A percentile compares a stretch with the other conserved stretches of the same genome.
Evolutionary conservation across 108 stramenopile species (phyloP).

Genomic region (Pseudonitzschia pungens): DNA sequence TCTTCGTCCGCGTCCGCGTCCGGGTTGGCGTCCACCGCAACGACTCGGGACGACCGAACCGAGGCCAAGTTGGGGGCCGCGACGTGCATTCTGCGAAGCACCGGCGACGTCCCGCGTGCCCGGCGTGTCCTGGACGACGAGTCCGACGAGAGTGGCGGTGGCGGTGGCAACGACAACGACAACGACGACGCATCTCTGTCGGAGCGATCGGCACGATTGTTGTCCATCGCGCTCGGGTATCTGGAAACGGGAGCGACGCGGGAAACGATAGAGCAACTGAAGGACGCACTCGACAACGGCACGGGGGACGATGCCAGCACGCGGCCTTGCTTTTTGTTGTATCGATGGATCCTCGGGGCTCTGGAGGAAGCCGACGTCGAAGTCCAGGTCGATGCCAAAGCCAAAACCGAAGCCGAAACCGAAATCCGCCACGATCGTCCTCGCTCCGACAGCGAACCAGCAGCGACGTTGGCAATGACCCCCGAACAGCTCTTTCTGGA

Average conservation of each 20-base stretch:
- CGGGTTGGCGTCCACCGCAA: too few relatives aligned
- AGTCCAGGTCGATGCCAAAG: too few relatives aligned
- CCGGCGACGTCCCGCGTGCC: not conserved
- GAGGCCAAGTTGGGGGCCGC: constrained; percentile 34
- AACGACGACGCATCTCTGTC: too few relatives aligned
- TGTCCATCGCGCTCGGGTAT: not conserved
- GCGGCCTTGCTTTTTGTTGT: too few relatives aligned
- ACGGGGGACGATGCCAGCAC: too few relatives aligned
- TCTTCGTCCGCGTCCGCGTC: too few relatives aligned
- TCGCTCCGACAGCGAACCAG: not conserved
- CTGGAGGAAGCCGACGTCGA: too few relatives aligned
- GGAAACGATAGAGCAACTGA: not conserved
- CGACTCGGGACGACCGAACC: too few relatives aligned
- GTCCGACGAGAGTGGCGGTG: not conserved
- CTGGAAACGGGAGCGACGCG: not conserved
- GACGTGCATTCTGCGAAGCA: constrained; percentile 39
- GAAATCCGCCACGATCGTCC: too few relatives aligned
- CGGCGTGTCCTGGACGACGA: not conserved
- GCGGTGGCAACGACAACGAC: not conserved
- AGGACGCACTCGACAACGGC: not conserved
- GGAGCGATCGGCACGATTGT: not conserved
- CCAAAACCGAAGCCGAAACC: too few relatives aligned
- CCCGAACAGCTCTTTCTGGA: constrained; percentile 16
- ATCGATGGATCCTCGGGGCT: constrained; percentile 2
- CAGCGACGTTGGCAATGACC: not conserved